Percentiles rank a stretch among this genome's conserved stretches.
Evolutionary conservation across 169 alveolate species (phyloP).

Genomic region (Miamiensis avidus): DNA sequence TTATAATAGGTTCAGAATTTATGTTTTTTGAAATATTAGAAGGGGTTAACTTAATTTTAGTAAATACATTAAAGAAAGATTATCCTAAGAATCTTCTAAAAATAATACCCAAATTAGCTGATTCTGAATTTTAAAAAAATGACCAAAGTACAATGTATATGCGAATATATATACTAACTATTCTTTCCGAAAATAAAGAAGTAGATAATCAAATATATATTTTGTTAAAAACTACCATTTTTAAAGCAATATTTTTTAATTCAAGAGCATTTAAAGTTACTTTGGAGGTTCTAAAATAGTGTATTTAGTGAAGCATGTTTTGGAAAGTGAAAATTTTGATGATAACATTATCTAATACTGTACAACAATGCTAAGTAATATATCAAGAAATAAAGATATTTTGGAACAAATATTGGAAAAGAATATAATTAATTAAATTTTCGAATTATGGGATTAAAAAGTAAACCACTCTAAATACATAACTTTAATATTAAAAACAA

Average conservation of each 20-base stretch:
- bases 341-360: slow-evolving; percentile 24
- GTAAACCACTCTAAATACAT: not conserved
- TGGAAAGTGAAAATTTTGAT: not conserved
- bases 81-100: slow-evolving; percentile 29
- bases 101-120: slow-evolving; percentile 36
- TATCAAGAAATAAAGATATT: slow-evolving; percentile 35
- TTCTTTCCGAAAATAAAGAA: slow-evolving; percentile 10
- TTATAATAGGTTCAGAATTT: slow-evolving; percentile 26
- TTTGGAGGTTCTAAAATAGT: slow-evolving; percentile 5
- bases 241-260: not conserved
- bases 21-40: slow-evolving; percentile 36
- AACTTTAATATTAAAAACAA: not conserved
- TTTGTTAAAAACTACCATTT: not conserved
- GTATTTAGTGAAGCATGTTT: not conserved
- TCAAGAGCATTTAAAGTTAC: not conserved
- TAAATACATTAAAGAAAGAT: slow-evolving; percentile 29
- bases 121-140: slow-evolving; percentile 24
- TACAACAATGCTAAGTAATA: slow-evolving; percentile 35
- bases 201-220: not conserved
- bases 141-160: slow-evolving; percentile 35
- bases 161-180: slow-evolving; percentile 10
- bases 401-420: slow-evolving; percentile 33
- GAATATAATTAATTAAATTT: slow-evolving; percentile 23
- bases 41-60: slow-evolving; percentile 25
- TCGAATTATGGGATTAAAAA: slow-evolving; percentile 20